Base-by-base conservation (phyloP, 1,284 basidiomycete species). In the Marasmius oreades region DNA sequence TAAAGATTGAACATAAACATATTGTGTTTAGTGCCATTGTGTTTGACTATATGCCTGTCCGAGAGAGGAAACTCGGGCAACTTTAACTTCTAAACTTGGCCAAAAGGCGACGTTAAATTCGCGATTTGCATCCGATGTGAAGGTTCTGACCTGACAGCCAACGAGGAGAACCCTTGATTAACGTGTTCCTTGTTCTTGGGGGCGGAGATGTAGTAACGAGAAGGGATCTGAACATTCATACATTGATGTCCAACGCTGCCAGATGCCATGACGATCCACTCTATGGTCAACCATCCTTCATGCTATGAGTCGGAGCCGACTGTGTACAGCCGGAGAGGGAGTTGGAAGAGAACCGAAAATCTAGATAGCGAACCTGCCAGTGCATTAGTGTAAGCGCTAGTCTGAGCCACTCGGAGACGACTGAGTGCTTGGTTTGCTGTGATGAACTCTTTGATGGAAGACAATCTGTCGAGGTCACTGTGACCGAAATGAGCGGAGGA, bases 31-130 rank as follows among this genome's bases (percentile, higher is more conserved):
- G n/a, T 16, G 23, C 8, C 20, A 24, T 16, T 14, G 18, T 26
- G 20, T 31, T 50, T 50, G 47, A 50, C n/a, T n/a, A n/a, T 50
- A 18, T 50, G 20, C 5, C 47, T 50, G 47, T 33, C 28, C 47
- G 26, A 31, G 28, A 33, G n/a, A 12, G 47, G 26, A 20, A 33
- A 33, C 20, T 20, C 24, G 20, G 26, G 8, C 12, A 50, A 33
- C 7, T 31, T 50, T n/a, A n/a, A n/a, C n/a, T n/a, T n/a, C 26
- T 5, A 26, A 50, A 50, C 26, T 50, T 50, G 47, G 33, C 26
- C 11, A n/a, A 33, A 50, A 50, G 45, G 43, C 22, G 43, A 20
- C 43, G 43, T 12, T 12, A 16, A 45, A 12, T 45, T 45, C 20
- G 23, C n/a, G 43, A 45, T 45, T 16, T 46, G 45, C 26, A 46